Percentiles rank a stretch among this genome's conserved stretches.
Conservation (phyloP, 768 basidiomycete genomes). For the Suillus bovinus region DNA sequence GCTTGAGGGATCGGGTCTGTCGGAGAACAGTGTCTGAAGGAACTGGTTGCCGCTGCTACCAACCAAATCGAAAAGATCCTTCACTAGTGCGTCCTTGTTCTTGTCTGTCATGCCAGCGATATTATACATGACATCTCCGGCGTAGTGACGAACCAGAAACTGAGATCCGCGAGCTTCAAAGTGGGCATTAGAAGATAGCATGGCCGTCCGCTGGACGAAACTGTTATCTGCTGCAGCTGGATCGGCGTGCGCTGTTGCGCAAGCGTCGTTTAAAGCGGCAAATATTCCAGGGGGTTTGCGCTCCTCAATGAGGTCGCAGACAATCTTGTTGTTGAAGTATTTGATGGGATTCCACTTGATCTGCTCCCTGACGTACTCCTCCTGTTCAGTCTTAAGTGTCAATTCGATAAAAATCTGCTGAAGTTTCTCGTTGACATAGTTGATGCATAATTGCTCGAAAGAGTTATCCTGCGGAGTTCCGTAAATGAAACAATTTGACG, state of each 20-base stretch:
- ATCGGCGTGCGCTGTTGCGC: slow-evolving; percentile 97
- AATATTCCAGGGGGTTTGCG: slow-evolving; percentile 96
- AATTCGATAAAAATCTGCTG: slow-evolving; percentile 99
- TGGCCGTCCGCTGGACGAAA: slow-evolving; percentile 88
- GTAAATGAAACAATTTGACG: slow-evolving; percentile 3
- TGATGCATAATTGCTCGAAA: slow-evolving; percentile 98
- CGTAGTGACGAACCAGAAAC: slow-evolving; percentile 95
- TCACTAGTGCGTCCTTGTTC: slow-evolving; percentile 97
- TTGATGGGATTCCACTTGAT: slow-evolving; percentile 99
- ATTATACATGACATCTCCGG: slow-evolving; percentile 98
- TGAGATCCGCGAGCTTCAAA: slow-evolving; percentile 94
- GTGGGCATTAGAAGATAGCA: slow-evolving; percentile 82
- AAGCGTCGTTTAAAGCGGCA: slow-evolving; percentile 97
- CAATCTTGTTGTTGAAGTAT: slow-evolving; percentile 98
- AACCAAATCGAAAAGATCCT: slow-evolving; percentile 91
- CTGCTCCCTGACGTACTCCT: slow-evolving; percentile 97
- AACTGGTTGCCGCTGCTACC: slow-evolving; percentile 80
- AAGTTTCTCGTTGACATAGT: slow-evolving; percentile 99
- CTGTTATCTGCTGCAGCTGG: slow-evolving; percentile 95
- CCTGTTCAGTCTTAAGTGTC: slow-evolving; percentile 98
- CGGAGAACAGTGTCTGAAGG: slow-evolving; percentile 87
- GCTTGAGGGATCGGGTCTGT: slow-evolving; percentile 92
- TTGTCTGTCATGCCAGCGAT: slow-evolving; percentile 99
- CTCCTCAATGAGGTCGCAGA: slow-evolving; percentile 98
- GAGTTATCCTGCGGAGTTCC: slow-evolving; percentile 72